phyloP scores from a whole-genome alignment of 805 yeast genomes.

The Saccharomycopsis synnaedendra region DNA sequence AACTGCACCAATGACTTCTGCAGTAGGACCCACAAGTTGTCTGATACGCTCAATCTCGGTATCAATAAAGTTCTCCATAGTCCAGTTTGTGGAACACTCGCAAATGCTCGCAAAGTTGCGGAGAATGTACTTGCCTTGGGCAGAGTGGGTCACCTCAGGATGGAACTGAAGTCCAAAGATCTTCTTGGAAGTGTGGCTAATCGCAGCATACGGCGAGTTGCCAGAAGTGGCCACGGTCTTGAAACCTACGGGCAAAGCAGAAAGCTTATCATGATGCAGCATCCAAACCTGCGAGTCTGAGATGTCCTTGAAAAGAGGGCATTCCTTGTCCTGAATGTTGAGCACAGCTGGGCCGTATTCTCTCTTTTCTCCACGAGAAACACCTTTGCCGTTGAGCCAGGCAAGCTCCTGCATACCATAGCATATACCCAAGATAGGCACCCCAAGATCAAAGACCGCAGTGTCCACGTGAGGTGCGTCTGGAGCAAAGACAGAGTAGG shows the following conservation, averaged over 20 bases:
- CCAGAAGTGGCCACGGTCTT: slow-evolving; percentile 81
- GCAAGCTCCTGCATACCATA: slow-evolving; percentile 99
- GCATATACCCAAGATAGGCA: slow-evolving; percentile 95
- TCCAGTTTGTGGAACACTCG: slow-evolving; percentile 83
- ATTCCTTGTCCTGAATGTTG: slow-evolving; percentile 52
- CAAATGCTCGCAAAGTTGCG: slow-evolving; percentile 92
- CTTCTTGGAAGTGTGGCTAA: slow-evolving; percentile 58
- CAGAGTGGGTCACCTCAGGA: slow-evolving; percentile 97
- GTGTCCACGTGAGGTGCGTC: slow-evolving; percentile 98
- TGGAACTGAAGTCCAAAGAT: slow-evolving; percentile 97
- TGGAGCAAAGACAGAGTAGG: slow-evolving; percentile 91
- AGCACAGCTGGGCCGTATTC: slow-evolving; percentile 96
- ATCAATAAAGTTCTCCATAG: slow-evolving; percentile 95
- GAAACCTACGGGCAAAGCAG: slow-evolving; percentile 82
- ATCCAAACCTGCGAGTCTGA: slow-evolving; percentile 97
- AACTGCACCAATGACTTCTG: slow-evolving; percentile 98
- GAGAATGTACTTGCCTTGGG: slow-evolving; percentile 77
- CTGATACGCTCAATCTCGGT: slow-evolving; percentile 92
- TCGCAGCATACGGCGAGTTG: slow-evolving; percentile 94
- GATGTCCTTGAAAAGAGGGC: slow-evolving; percentile 76
- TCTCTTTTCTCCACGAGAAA: slow-evolving; percentile 92
- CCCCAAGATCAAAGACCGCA: slow-evolving; percentile 79
- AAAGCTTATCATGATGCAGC: slow-evolving; percentile 97
- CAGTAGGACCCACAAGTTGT: slow-evolving; percentile 88
- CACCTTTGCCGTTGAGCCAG: slow-evolving; percentile 88